These are phyloP conservation scores for Leptomonas pyrrhocoris DNA, from an alignment of 208 protist species.

Conservation along the genomic window DNA sequence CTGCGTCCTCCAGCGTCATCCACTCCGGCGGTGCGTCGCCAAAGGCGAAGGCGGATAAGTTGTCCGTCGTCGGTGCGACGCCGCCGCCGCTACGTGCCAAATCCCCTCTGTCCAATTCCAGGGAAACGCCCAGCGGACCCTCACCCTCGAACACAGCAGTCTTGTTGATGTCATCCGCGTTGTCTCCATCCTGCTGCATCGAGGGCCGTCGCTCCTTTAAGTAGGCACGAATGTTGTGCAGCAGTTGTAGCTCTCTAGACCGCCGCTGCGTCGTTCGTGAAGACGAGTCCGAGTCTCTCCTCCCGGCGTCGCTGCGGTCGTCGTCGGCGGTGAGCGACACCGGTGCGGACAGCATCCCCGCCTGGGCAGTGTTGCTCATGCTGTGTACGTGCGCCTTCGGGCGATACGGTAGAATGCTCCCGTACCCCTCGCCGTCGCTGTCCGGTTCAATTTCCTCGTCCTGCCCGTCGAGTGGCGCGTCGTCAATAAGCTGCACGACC, in stretches of 20 bases:
- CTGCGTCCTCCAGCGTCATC: slow-evolving; percentile 48
- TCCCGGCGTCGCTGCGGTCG: not conserved
- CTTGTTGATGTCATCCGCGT: not conserved
- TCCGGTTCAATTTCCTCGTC: slow-evolving; percentile 64
- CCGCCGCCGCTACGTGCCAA: not conserved
- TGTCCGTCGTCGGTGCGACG: not conserved
- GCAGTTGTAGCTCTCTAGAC: slow-evolving; percentile 27
- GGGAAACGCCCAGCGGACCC: too few species aligned
- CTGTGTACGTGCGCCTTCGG: slow-evolving; percentile 8
- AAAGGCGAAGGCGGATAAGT: slow-evolving; percentile 7
- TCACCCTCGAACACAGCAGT: too few species aligned
- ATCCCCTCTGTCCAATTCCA: too few species aligned
- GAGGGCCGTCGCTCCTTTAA: slow-evolving; percentile 21
- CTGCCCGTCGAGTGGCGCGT: slow-evolving; percentile 63
- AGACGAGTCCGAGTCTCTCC: not conserved
- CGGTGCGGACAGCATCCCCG: not conserved
- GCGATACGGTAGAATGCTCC: slow-evolving; percentile 55
- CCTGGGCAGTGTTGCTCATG: not conserved
- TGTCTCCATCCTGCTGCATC: not conserved
- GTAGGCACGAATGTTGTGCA: slow-evolving; percentile 77
- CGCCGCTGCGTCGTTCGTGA: slow-evolving; percentile 1
- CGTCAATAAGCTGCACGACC: slow-evolving; percentile 59
- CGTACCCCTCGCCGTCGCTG: slow-evolving; percentile 87
- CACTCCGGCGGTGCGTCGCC: slow-evolving; percentile 35
- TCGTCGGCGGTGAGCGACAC: not conserved